Evolutionary conservation across 495 filamentous ascomycete genomes (phyloP).

Genomic region (Annulohypoxylon bovei): DNA sequence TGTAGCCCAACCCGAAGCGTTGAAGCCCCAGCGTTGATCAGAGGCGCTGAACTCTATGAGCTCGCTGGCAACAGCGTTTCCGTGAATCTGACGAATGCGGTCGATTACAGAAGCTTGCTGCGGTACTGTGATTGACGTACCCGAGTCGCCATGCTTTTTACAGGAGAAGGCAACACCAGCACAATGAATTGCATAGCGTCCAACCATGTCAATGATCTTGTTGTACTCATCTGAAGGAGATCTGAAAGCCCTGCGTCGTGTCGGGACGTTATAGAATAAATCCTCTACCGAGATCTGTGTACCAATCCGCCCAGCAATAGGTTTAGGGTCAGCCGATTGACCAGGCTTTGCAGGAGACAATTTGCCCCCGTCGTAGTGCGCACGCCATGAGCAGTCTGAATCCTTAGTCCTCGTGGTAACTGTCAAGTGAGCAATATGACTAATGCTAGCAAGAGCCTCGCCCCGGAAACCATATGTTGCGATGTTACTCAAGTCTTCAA

Average conservation of each 20-base stretch:
- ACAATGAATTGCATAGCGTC: conserved; percentile 96
- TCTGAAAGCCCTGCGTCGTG: conserved; percentile 86
- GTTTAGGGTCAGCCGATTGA: conserved; percentile 86
- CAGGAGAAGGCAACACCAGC: conserved; percentile 90
- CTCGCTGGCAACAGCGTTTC: conserved; percentile 86
- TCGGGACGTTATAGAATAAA: conserved; percentile 95
- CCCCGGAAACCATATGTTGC: conserved; percentile 97
- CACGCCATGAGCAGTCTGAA: conserved; percentile 88
- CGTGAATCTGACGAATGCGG: conserved; percentile 90
- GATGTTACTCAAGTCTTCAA: conserved; percentile 92
- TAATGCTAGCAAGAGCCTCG: conserved; percentile 97
- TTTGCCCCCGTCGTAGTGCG: conserved; percentile 85
- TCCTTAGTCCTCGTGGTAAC: conserved; percentile 94
- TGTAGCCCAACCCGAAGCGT: conserved; percentile 80
- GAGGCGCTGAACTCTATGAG: conserved; percentile 78
- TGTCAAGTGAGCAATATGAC: conserved; percentile 95
- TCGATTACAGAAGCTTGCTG: conserved; percentile 75
- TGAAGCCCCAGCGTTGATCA: conserved; percentile 84
- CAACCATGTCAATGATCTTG: conserved; percentile 95
- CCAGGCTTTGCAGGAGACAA: conserved; percentile 90
- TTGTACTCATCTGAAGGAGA: conserved; percentile 95
- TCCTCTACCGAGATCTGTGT: conserved; percentile 99
- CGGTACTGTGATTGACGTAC: conserved; percentile 80
- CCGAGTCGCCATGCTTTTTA: conserved; percentile 93
- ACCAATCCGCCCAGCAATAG: conserved; percentile 88